Evolutionary conservation across 805 yeast genomes (phyloP), one percentile per base, ranked within the genome.

Genomic region (Nematodospora valgi): DNA sequence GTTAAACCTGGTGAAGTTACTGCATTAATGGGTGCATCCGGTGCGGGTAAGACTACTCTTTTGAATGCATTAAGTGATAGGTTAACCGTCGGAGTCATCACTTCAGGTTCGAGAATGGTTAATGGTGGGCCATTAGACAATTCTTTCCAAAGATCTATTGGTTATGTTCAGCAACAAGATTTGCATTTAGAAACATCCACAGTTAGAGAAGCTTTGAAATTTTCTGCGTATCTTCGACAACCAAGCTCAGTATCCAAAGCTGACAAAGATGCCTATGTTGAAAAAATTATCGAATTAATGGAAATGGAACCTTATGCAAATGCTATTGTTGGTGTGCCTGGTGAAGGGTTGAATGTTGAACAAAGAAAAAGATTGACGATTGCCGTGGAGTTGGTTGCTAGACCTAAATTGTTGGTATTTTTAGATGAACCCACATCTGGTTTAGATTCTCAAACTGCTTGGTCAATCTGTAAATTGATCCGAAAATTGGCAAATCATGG

Each of bases 41-140:
- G 91, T 64, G 91, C 91, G 30, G 91, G 91, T 64, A 83, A 83
- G 51, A 83, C 91, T 15, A 83, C 89, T 3, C 62, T 83, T 39
- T 66, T 83, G 47, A 82, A 82, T 56, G 79, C 80, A 44, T 68
- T 83, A 40, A 79, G 86, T 14, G 84, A 79, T 49, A 73, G 89
- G 56, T 75, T 80, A 51, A 91, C 89, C 51, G 71, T 78, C 19
- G 98, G 98, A 2, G 43, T 46, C 0, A 71, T 78, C 3, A 38
- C 37, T 25, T 85, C 85, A 47, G 82, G 80, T 47, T 70, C 35
- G 21, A 48, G 64, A 41, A 47, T 81, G 53, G 88, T 82, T 17
- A 82, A 83, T 52, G 88, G 87, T 37, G 67, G 68, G 31, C 70
- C 76, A 7, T 62, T 81, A 39, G 82, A 74, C 45, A 59, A 69